Conservation (phyloP, 1,284 basidiomycete species). For the Puccinia triticina region DNA sequence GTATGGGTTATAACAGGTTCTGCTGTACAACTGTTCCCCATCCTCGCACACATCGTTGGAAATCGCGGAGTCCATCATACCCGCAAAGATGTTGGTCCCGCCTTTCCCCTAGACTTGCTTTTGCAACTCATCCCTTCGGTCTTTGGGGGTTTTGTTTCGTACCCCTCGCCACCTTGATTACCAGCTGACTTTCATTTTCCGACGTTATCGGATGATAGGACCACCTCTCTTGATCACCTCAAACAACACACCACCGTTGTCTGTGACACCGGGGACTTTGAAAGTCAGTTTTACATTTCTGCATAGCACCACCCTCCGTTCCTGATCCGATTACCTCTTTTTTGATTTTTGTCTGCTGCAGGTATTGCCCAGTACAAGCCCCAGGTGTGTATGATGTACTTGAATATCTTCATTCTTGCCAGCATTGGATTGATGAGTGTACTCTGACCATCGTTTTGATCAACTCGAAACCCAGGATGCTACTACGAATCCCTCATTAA, state of each 20-base stretch:
- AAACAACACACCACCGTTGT: slow-evolving; percentile 82
- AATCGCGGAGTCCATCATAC: not conserved
- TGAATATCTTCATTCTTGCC: not conserved
- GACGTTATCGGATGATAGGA: slow-evolving; percentile 59
- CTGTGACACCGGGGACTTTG: slow-evolving; percentile 51
- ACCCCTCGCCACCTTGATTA: not conserved
- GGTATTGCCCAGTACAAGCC: slow-evolving; percentile 51
- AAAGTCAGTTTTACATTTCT: slow-evolving; percentile 32
- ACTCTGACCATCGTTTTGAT: not conserved
- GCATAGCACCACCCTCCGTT: not conserved
- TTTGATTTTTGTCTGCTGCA: not conserved
- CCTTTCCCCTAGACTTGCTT: not conserved
- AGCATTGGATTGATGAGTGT: not conserved
- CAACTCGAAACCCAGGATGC: slow-evolving; percentile 62
- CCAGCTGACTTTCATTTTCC: not conserved
- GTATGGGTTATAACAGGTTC: too few species aligned
- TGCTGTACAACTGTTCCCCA: not conserved
- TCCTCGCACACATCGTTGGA: not conserved
- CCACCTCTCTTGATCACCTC: too few species aligned
- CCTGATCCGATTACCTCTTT: not conserved
- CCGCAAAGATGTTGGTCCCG: not conserved
- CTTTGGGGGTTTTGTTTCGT: not conserved
- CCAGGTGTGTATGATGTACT: slow-evolving; percentile 26
- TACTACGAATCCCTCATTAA: slow-evolving; percentile 86
- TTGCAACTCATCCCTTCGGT: too few species aligned